Base-by-base conservation (phyloP, 2,329 filamentous ascomycete species). In the Aspergillus hiratsukae region DNA sequence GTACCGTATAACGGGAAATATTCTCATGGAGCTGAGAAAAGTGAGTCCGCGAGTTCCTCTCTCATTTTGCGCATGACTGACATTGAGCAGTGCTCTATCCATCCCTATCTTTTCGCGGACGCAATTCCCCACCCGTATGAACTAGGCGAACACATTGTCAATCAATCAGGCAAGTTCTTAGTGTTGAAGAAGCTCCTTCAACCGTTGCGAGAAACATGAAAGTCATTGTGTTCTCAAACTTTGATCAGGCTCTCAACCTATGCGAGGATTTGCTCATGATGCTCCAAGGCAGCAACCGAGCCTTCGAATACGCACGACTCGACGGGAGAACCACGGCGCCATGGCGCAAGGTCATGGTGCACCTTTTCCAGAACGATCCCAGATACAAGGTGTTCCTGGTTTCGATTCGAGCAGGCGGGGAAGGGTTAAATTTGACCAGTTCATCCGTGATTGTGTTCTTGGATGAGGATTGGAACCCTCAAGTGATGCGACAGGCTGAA, bases 381-480 rank as follows among this genome's bases (percentile, higher is more conserved):
- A 71, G 77, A 0, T 81, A 79, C 65, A 78, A 78, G 59, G 75
- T 83, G 9, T 83, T 84, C 74, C 70, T 84, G 2, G 75, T 84
- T 23, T 83, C 81, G 0, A 83, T 81, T 0, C 73, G 79, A 46
- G 81, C 82, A 7, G 82, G 82, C 19, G 81, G 82, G 0, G 68
- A 84, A 9, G 82, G 82, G 0, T 78, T 84, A 58, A 84, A 83
- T 46, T 70, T 84, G 0, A 78, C 80, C 0, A 75, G 78, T 14
- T 81, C 81, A 0, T 80, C 78, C 6, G 79, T 81, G n/a, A 78
- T 83, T 2, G 74, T 84, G 7, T 83, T 84, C 65, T 65, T 84
- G 0, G 82, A 85, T 41, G 77, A 81, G 46, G 79, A 82, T 51
- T 83, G 78, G 78, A 83, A 83, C 46, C 80, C 80, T 0, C 80